Evolutionary conservation across 1,284 basidiomycete species (phyloP), one percentile per base, ranked within the genome.

Genomic region (Boletus mariae): DNA sequence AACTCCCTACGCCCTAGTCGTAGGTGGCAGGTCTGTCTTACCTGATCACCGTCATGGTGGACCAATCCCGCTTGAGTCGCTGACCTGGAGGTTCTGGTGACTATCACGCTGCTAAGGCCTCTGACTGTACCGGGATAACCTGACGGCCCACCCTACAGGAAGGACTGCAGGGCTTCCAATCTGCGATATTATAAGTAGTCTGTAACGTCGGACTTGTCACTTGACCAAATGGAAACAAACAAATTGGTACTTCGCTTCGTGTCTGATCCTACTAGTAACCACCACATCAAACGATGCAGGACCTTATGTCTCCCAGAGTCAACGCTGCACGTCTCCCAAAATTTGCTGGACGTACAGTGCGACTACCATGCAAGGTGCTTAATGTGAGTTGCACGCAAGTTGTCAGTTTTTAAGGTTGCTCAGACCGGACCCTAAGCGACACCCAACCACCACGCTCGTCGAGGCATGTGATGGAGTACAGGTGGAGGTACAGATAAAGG

Each of bases 381-480:
- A 80, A 75, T 60, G 88, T 87, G 43, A 55, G 61, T 55, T 4
- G 25, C 7, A 12, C 17, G 25, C 31, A 29, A 12, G 32, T 20
- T 45, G 17, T 34, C 45, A 28, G 48, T 48, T 41, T 32, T 44
- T 20, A 29, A 48, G 7, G 25, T 28, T 49, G n/a, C 49, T 53
- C 15, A 55, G 48, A 47, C 47, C 4, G 28, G 49, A 32, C 45
- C 17, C n/a, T 26, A 56, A 87, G 84, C 71, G 83, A 52, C 74
- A 78, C 17, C 78, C 76, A n/a, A 80, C 80, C 8, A 69, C 70
- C 1, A 80, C 83, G 2, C 77, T 82, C 9, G 83, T 93, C 25
- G 77, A 87, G 59, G 79, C 90, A 0, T 77, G 78, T 34, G 92
- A 95, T 64, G 84, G 83, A 1, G 87, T 83, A 0, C 76, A 92